A percentile compares a stretch with the other conserved stretches of the same genome.
Evolutionary conservation across 129 eudicot genomes (phyloP).

Genomic region (Artemisia argyi): DNA sequence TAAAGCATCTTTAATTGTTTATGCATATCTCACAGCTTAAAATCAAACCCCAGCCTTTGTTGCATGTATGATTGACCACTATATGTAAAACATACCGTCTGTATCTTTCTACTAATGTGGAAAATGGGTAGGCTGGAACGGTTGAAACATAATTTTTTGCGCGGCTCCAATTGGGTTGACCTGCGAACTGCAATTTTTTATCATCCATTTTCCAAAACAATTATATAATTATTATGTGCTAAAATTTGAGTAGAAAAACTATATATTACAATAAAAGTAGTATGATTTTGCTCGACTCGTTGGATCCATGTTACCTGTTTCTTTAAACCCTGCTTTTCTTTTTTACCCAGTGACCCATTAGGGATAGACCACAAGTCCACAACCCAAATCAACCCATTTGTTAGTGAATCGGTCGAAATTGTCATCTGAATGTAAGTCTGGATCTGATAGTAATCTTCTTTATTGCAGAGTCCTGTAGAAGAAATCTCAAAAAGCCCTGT

Average conservation of each 20-base stretch:
- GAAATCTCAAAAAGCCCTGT: conserved; percentile 14
- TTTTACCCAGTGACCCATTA: not conserved
- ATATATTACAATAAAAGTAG: not conserved
- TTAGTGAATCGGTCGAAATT: not conserved
- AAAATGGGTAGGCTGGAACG: not conserved
- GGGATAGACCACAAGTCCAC: not conserved
- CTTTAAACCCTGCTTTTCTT: not conserved
- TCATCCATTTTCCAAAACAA: not conserved
- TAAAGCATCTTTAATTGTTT: not conserved
- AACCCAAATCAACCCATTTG: not conserved
- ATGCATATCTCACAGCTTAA: not conserved
- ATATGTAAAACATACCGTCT: not conserved
- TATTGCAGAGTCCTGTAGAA: conserved; percentile 45
- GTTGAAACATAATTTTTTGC: not conserved
- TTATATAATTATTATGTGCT: no score
- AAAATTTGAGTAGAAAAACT: not conserved
- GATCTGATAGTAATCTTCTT: conserved; percentile 11
- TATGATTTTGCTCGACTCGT: not conserved
- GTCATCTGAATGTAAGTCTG: not conserved
- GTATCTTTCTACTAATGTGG: not conserved
- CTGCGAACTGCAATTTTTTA: not conserved
- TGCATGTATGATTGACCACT: not conserved
- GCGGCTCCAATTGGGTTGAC: conserved; percentile 2
- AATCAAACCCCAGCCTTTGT: not conserved
- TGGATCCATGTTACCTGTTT: not conserved